Evolutionary conservation across 2,329 filamentous ascomycete species (phyloP), one percentile per base, ranked within the genome.

Genomic region (Aspergillus piperis): DNA sequence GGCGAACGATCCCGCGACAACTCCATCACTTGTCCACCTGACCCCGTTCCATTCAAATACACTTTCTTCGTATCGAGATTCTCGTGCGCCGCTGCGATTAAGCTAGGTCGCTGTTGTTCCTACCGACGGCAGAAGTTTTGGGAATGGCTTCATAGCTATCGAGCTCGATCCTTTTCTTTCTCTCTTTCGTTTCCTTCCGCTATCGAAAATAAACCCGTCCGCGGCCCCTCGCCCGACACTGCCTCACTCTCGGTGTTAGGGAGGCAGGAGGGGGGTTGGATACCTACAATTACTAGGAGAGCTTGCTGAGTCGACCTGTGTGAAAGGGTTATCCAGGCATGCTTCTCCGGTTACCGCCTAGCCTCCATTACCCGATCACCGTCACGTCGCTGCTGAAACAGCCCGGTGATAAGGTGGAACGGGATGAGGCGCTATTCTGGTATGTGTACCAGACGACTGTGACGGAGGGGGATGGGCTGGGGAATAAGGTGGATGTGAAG

Each of bases 341-440:
- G 80, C 77, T 80, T 70, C 71, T 82, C 69, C 77, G 75, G 73
- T 70, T 82, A 66, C 80, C 80, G 62, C 64, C 75, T 57, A 77
- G 86, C 77, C 86, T 97, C 68, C 90, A 90, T 77, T 99, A 98
- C 78, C 95, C 95, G 70, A 93, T 98, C 78, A 96, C 90, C 68
- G 89, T 99, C 77, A 92, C 88, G 70, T 90, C 91, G 76, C 84
- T 98, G 62, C 85, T 94, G 67, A 92, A 92, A 77, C 80, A 83
- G 66, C 85, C 86, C 19, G 90, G 90, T 76, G 91, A 96, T 69
- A 73, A 84, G 63, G 85, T 99, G 71, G 84, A 86, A 70, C 90
- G 90, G 76, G 83, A 91, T 71, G 90, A 92, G 70, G 84, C 87
- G 58, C 83, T 98, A 58, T 88, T 99, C 74, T 87, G 90, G 75